Percentiles rank a stretch among this genome's conserved stretches.
Conservation (phyloP, 768 basidiomycete genomes). For the Suillus decipiens region DNA sequence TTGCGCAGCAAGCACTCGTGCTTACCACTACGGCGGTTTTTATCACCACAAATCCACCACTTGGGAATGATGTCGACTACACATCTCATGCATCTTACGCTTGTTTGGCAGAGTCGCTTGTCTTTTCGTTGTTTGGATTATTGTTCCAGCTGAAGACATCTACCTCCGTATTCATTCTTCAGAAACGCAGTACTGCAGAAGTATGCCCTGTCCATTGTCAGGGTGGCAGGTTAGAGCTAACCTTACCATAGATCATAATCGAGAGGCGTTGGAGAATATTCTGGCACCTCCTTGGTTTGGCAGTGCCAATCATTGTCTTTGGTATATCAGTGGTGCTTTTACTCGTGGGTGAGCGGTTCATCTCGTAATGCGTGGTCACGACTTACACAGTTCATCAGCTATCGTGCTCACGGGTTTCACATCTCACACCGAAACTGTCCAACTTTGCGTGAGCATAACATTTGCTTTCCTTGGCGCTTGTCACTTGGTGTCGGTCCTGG, state of each 20-base stretch:
- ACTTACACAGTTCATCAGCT: neutral
- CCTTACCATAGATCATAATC: neutral
- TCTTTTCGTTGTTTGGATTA: neutral
- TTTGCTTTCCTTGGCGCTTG: neutral
- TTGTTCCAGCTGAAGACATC: neutral
- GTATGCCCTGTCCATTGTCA: neutral
- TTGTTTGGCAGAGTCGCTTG: slow-evolving; percentile 1
- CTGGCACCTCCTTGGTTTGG: neutral
- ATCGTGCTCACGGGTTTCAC: neutral
- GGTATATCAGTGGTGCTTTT: neutral
- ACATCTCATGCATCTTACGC: neutral
- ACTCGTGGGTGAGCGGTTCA: neutral
- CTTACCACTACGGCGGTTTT: neutral
- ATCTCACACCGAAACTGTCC: neutral
- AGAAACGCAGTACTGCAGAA: neutral
- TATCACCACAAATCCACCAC: neutral
- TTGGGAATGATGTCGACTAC: neutral
- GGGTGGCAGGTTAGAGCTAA: neutral
- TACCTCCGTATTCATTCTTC: neutral
- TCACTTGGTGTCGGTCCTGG: neutral
- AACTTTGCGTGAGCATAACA: neutral
- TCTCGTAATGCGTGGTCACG: neutral
- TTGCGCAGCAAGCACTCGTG: neutral
- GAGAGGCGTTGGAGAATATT: slow-evolving; percentile 1
- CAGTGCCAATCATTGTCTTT: neutral